phyloP scores from a whole-genome alignment of 805 yeast species.

The Ogataea allantospora region DNA sequence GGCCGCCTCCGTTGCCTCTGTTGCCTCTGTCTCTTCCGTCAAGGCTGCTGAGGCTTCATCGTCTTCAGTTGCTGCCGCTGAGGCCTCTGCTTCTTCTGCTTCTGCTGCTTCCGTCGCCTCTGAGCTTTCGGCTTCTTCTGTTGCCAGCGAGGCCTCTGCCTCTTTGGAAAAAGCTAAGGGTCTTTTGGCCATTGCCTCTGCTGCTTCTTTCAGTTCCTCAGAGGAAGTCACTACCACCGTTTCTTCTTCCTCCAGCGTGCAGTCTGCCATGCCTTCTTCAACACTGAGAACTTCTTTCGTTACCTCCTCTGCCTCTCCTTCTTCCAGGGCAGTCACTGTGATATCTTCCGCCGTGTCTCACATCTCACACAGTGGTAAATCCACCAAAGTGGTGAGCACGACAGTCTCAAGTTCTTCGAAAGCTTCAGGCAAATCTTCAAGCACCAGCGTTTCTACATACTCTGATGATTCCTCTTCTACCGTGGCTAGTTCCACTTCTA shows the following conservation, averaged over 20 bases:
- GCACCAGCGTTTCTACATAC: conserved; percentile 10
- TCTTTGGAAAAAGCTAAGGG: conserved; percentile 16
- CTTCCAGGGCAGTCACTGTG: conserved; percentile 8
- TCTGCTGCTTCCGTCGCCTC: conserved; percentile 25
- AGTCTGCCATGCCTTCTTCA: conserved; percentile 32
- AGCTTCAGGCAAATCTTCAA: conserved; percentile 6
- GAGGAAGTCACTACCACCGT: conserved; percentile 26
- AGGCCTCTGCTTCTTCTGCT: conserved; percentile 35
- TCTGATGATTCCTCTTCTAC: conserved; percentile 13
- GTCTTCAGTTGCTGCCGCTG: conserved; percentile 35
- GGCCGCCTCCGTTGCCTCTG: conserved; percentile 19
- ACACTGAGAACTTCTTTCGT: conserved; percentile 38
- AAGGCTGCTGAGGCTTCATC: conserved; percentile 33
- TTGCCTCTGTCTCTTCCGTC: conserved; percentile 19
- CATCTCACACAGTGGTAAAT: conserved; percentile 3
- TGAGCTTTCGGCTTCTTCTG: conserved; percentile 22
- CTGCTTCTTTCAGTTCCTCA: conserved; percentile 24
- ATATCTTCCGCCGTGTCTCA: conserved; percentile 1
- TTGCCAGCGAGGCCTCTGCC: conserved; percentile 22
- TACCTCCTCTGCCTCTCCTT: conserved; percentile 16
- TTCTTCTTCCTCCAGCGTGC: conserved; percentile 22
- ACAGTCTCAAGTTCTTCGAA: conserved; percentile 3
- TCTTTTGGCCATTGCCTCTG: conserved; percentile 25
- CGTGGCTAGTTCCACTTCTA: conserved; percentile 30
- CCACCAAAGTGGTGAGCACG: conserved; percentile 6